Evolutionary conservation across 148 eudicot species (phyloP), one percentile per base, ranked within the genome.

Genomic region (Mesembryanthemum crystallinum): DNA sequence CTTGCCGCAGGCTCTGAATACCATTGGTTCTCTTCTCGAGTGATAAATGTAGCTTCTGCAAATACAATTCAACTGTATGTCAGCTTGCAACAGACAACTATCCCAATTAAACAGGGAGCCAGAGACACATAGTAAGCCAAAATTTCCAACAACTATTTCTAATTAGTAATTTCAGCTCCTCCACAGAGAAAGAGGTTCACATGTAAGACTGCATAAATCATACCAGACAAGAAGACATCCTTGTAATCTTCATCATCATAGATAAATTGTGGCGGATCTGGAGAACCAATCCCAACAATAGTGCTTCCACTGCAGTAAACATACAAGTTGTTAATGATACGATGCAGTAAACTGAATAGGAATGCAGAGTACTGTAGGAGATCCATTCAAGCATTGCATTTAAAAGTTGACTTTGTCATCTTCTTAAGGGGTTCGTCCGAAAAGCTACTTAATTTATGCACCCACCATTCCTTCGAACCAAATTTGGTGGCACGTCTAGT

Each of bases 171-270:
- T 64, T 33, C 52, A 25, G 37, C 28, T 63, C 23, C 64, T 3
- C n/a, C 13, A 35, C 10, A 54, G 14, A 49, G 29, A 74, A 18
- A 57, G 37, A 29, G 27, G 63, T 7, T 23, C 32, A 28, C 45
- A 73, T 3, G 3, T 8, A 28, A 47, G 37, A 52, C 45, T 30
- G 30, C 32, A 49, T 67, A 52, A 33, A 54, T 24, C 75, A 64
- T 84, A 90, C 98, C 98, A 71, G 98, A 94, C 72, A 94, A 72
- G 75, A 94, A 94, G 27, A 94, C 96, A 55, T 92, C 92, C 86
- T 94, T 87, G 85, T 89, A 94, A n/a, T 86, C 97, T 67, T 94
- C 98, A 39, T 94, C 97, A 68, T 92, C 96, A 74, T 94, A 94
- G 55, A 94, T 59, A 83, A 94, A 92, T 60, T 92, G 96, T 13